Conservation (phyloP, 257 asterid genomes). For the Catharanthus roseus region DNA sequence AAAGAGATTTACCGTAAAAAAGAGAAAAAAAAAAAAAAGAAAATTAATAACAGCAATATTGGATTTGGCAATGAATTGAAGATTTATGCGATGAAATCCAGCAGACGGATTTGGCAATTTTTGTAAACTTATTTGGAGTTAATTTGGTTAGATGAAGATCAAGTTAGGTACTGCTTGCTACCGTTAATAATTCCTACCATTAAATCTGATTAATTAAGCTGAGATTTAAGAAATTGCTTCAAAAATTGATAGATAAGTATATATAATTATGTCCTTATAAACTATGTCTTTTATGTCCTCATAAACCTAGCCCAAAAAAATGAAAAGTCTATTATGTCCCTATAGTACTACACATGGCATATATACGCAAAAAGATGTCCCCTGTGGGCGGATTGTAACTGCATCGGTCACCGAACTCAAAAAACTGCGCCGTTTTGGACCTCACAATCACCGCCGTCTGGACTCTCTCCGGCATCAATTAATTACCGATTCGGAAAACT, state of each 20-base stretch:
- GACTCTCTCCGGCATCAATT: not conserved
- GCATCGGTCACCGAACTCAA: constrained; percentile 12
- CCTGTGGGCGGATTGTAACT: constrained; percentile 5
- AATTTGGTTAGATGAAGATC: not conserved
- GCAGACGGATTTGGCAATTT: not conserved
- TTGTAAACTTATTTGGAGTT: not conserved
- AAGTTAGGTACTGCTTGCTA: not conserved
- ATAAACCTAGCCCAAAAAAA: too few relatives aligned
- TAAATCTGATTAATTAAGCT: not conserved
- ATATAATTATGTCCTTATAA: constrained; percentile 1
- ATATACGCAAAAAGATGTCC: constrained; percentile 8
- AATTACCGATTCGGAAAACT: constrained; percentile 15
- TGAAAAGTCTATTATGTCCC: too few relatives aligned
- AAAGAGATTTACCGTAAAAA: too few relatives aligned
- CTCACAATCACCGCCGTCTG: not conserved
- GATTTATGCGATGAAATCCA: not conserved
- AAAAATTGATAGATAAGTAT: not conserved
- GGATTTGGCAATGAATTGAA: too few relatives aligned
- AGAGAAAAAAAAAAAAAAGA: too few relatives aligned
- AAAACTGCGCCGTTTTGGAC: constrained; percentile 4
- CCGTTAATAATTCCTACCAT: too few relatives aligned
- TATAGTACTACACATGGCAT: not conserved
- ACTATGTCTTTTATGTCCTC: too few relatives aligned
- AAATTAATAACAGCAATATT: too few relatives aligned
- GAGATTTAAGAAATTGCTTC: not conserved